Evolutionary conservation across 768 basidiomycete species (phyloP), one percentile per base, ranked within the genome.

Genomic region (Trametes cubensis): DNA sequence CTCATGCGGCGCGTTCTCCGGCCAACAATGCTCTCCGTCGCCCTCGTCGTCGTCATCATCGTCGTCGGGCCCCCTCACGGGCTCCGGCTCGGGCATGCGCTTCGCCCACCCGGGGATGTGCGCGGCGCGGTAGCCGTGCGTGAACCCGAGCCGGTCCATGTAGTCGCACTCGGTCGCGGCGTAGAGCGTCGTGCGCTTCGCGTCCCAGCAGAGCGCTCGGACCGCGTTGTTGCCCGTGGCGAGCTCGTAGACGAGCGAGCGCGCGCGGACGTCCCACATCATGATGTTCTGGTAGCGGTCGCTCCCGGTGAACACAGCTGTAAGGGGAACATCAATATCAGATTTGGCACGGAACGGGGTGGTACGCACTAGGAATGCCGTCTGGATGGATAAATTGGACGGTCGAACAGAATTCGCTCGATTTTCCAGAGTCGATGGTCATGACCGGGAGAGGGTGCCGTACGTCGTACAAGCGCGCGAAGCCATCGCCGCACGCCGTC

Each of bases 221-320:
- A 81, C 79, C 5, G 51, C 23, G 58, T 79, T 82, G 61, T 81
- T 82, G 14, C 80, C 80, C 1, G 79, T 80, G 0, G 76, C 69
- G 20, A 81, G 71, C 46, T 81, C 78, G 63, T 80, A 81, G 1
- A 78, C 67, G 0, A 67, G 44, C 6, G 62, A 63, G 10, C 65
- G 67, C 0, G 75, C 73, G 44, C 78, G 77, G 10, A 79, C 45
- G 56, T 82, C 79, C 78, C 78, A 80, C 17, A 78, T n/a, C 40
- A 73, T 75, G 65, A 81, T 73, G 8, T 69, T 58, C 55, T 80
- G 72, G 8, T 61, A 62, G 1, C 49, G 38, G n/a, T 60, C 54
- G 4, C 69, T 52, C 1, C 73, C 76, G 0, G 75, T 71, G 63
- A 80, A 77, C 1, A 68, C 10, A 10, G 45, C 62, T 66, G 74